Conservation (phyloP, 2,329 filamentous ascomycete species). For the Tolypocladium sp. region DNA sequence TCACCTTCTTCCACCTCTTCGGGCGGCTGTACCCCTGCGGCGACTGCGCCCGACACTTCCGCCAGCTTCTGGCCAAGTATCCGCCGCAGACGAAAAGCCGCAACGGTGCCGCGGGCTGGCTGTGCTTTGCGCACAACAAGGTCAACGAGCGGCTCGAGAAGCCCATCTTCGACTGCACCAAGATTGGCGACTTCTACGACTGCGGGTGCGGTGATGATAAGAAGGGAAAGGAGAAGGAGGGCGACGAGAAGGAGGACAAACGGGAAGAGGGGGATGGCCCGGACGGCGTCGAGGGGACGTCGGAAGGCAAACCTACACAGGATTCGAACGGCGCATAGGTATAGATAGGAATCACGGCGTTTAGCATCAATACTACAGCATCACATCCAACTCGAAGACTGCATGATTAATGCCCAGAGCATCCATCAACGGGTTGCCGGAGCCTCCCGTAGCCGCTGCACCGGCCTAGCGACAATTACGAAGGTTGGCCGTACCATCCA, state of each 20-base stretch:
- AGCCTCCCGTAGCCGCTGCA: not conserved
- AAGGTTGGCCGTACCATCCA: not conserved
- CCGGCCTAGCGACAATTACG: not conserved
- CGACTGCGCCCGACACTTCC: slow-evolving; percentile 61
- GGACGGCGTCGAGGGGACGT: not conserved
- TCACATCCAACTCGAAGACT: not conserved
- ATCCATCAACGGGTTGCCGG: not conserved
- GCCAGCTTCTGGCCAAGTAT: slow-evolving; percentile 49
- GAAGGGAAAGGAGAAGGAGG: slow-evolving; percentile 23
- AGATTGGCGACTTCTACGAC: slow-evolving; percentile 63
- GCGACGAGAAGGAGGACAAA: slow-evolving; percentile 6
- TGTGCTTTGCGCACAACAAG: slow-evolving; percentile 58
- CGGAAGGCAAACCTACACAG: not conserved
- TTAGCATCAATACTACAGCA: not conserved
- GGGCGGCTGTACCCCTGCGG: slow-evolving; percentile 62
- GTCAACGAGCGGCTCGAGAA: slow-evolving; percentile 58
- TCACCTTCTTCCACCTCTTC: slow-evolving; percentile 57
- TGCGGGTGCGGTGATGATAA: slow-evolving; percentile 59
- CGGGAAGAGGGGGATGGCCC: not conserved
- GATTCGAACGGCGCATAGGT: not conserved
- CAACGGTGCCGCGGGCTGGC: slow-evolving; percentile 57
- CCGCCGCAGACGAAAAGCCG: slow-evolving; percentile 57
- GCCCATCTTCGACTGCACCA: slow-evolving; percentile 53
- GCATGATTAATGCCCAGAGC: too few species aligned
- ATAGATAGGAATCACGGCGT: not conserved